phyloP scores from a whole-genome alignment of 2,329 filamentous ascomycete species.

The Aspergillus fijiensis region DNA sequence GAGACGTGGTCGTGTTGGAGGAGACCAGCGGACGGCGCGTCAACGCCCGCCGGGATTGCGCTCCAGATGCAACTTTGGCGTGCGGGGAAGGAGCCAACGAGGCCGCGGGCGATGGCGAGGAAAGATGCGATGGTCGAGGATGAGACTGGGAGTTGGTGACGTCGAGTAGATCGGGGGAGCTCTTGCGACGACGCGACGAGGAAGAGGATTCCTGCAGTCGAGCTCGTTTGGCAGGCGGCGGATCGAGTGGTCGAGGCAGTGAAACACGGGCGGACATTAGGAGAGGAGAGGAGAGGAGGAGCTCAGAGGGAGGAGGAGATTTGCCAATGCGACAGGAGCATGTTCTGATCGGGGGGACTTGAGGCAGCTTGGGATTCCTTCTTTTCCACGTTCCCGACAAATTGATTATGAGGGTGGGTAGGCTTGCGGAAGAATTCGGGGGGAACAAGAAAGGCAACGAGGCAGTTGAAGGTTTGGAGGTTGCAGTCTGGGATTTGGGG shows the following conservation, averaged over 20 bases:
- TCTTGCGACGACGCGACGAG: conserved; percentile 27
- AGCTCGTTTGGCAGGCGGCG: conserved; percentile 29
- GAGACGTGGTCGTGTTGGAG: neutral
- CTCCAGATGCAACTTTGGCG: conserved; percentile 7
- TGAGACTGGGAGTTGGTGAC: conserved; percentile 20
- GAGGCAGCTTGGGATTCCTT: no score
- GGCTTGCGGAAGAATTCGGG: neutral
- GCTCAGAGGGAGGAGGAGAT: conserved; percentile 19
- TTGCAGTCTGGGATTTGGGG: neutral
- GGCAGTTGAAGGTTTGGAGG: no score
- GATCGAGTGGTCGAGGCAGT: conserved; percentile 23
- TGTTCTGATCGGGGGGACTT: neutral
- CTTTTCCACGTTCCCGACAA: neutral
- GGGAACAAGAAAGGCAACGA: neutral
- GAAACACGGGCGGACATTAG: conserved; percentile 36
- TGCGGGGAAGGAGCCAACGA: conserved; percentile 15
- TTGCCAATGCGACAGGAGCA: neutral
- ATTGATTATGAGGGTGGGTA: neutral
- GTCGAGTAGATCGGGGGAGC: conserved; percentile 36
- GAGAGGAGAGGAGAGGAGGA: conserved; percentile 14
- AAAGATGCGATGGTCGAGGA: conserved; percentile 7
- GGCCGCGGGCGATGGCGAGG: conserved; percentile 14
- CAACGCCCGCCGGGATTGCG: conserved; percentile 4
- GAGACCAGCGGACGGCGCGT: conserved; percentile 7
- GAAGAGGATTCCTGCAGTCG: conserved; percentile 19